phyloP scores from a whole-genome alignment of 2,329 filamentous ascomycete genomes.

The Microdochium paspali region DNA sequence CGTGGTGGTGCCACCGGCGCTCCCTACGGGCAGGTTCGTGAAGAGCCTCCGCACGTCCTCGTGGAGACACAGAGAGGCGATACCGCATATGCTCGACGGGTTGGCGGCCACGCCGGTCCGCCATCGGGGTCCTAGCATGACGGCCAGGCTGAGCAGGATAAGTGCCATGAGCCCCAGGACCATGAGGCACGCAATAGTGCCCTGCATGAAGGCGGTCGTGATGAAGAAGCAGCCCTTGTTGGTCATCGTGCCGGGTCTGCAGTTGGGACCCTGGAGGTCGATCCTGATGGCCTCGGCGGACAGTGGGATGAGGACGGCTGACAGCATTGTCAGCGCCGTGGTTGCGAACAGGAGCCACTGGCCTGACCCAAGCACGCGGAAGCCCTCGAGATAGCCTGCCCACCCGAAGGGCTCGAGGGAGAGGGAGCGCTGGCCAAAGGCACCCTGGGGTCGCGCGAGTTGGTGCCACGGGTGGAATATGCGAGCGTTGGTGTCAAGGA shows the following conservation, averaged over 20 bases:
- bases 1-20: slow-evolving; percentile 6
- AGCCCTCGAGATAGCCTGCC: slow-evolving; percentile 9
- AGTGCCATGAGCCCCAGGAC: slow-evolving; percentile 18
- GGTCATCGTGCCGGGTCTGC: slow-evolving; percentile 7
- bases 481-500: slow-evolving; percentile 16
- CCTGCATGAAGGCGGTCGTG: slow-evolving; percentile 14
- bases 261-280: slow-evolving; percentile 15
- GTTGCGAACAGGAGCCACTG: slow-evolving; percentile 17
- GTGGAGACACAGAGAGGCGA: slow-evolving; percentile 7
- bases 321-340: slow-evolving; percentile 13
- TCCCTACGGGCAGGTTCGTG: slow-evolving; percentile 9
- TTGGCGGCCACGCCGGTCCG: slow-evolving; percentile 20
- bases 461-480: slow-evolving; percentile 26
- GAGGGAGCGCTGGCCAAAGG: slow-evolving; percentile 19
- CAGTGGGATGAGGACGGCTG: slow-evolving; percentile 17
- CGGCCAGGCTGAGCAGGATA: slow-evolving; percentile 12
- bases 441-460: slow-evolving; percentile 19
- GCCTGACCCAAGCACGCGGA: slow-evolving; percentile 12
- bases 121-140: slow-evolving; percentile 17
- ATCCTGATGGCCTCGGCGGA: slow-evolving; percentile 18
- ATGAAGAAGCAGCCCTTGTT: slow-evolving; percentile 18
- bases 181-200: slow-evolving; percentile 13
- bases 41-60: slow-evolving; percentile 9
- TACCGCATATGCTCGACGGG: slow-evolving; percentile 24
- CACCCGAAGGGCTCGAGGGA: slow-evolving; percentile 14